Base-by-base conservation (phyloP, 768 basidiomycete genomes). In the Russula foetens region DNA sequence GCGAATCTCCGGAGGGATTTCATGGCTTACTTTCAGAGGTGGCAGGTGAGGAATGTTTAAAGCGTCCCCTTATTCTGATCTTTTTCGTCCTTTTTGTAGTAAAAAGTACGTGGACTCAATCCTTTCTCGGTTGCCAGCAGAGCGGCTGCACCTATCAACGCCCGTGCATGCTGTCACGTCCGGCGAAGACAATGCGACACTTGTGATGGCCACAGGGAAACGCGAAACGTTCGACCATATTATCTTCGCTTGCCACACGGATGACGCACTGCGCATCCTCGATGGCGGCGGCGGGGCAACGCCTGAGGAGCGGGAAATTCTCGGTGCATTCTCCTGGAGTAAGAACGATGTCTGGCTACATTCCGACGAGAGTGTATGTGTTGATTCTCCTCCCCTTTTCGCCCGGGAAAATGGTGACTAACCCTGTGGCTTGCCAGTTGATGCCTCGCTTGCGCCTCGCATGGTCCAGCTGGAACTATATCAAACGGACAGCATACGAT, bases 381-480 rank as follows among this genome's bases (percentile, higher is more conserved):
- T 17, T 19, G 24, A 15, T 31, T n/a, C 39, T 7, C 45, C 33
- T 45, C 7, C 9, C 3, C n/a, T n/a, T n/a, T 26, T 47, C 12
- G 35, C 35, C 28, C 7, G 35, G 26, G 24, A 38, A n/a, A 17
- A 17, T 23, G 26, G 46, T 14, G 21, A 26, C 53, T 56, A 35
- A 48, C 7, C 2, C 19, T 29, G 7, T 19, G n/a, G 23, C 26
- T 21, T 53, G 17, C n/a, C 24, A 88, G 85, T 68, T 90, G 15
- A 89, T 90, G 86, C 90, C 88, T 0, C 75, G 74, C 59, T 74
- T 75, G 50, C 73, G 79, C 23, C 63, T 73, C 12, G 86, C 85
- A 0, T 90, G 88, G 84, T 84, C 86, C 0, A 85, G 85, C 64
- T 90, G 88, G 88, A 91, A 90, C 69, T 90, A 87, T 68, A 70